Evolutionary conservation across 257 asterid species (phyloP).

Genomic region (Nicotiana otophora): DNA sequence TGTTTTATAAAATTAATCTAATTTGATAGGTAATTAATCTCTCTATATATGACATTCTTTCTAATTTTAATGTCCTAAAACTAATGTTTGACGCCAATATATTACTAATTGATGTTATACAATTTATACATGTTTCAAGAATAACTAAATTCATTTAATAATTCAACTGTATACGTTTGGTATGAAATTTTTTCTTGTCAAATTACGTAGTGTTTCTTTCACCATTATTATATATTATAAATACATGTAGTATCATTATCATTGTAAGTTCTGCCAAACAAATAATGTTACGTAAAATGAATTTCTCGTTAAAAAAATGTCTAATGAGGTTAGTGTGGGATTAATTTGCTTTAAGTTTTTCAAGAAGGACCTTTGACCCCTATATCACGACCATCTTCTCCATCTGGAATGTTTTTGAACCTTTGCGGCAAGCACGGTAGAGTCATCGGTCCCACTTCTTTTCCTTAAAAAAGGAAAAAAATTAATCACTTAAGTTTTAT

Average conservation of each 20-base stretch:
- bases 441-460: background rate
- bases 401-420: constrained; percentile 11
- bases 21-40: background rate
- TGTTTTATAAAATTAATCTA: background rate
- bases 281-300: background rate
- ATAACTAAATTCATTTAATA: background rate
- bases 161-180: background rate
- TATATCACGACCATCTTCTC: constrained; percentile 26
- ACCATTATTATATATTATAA: background rate
- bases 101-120: background rate
- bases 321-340: background rate
- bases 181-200: background rate
- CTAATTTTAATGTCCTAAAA: background rate
- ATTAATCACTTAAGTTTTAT: no score
- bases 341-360: background rate
- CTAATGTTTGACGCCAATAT: background rate
- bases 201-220: background rate
- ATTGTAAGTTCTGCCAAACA: background rate
- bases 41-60: background rate
- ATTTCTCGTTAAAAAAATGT: background rate
- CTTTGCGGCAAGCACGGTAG: background rate
- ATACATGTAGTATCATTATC: background rate
- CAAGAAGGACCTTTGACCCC: constrained; percentile 20
- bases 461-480: background rate
- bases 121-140: background rate